Conservation (phyloP, 2,329 filamentous ascomycete genomes). For the Fusarium tanahbumbuense region DNA sequence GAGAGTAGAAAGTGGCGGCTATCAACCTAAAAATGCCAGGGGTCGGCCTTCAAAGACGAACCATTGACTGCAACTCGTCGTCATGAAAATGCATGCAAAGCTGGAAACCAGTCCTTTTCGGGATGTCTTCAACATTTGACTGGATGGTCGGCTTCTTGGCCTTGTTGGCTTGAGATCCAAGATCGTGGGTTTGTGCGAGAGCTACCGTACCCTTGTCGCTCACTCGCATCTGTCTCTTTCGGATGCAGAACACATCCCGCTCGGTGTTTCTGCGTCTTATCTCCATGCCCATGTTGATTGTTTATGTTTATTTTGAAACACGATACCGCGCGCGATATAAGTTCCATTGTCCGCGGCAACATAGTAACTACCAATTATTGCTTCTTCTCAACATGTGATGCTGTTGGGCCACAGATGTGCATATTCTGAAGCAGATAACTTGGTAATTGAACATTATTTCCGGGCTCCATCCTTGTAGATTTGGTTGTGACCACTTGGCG, state of each 20-base stretch:
- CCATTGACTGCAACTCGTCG: conserved; percentile 40
- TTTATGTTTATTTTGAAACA: conserved; percentile 32
- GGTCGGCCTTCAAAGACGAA: conserved; percentile 31
- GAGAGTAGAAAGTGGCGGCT: conserved; percentile 24
- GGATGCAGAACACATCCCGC: conserved; percentile 26
- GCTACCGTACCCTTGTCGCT: conserved; percentile 24
- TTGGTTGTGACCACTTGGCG: conserved; percentile 6
- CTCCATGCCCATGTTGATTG: conserved; percentile 35
- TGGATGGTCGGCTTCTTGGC: conserved; percentile 13
- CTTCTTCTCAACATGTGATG: conserved; percentile 27
- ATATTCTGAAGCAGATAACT: conserved; percentile 7
- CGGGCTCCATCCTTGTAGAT: neutral
- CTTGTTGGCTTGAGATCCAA: conserved; percentile 29
- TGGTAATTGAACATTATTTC: neutral
- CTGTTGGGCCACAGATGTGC: conserved; percentile 13
- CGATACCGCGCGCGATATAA: conserved; percentile 15
- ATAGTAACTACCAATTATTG: conserved; percentile 16
- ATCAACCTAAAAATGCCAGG: conserved; percentile 31
- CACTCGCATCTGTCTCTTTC: conserved; percentile 18
- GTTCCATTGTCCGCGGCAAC: conserved; percentile 33
- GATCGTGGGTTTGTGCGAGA: conserved; percentile 34
- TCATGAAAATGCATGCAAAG: conserved; percentile 38
- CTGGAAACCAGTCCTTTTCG: conserved; percentile 34
- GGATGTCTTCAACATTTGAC: conserved; percentile 18
- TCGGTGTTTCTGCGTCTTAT: conserved; percentile 26